A percentile compares a stretch with the other conserved stretches of the same genome.
phyloP scores from a whole-genome alignment of 257 asterid genomes.

The Lantana camara region DNA sequence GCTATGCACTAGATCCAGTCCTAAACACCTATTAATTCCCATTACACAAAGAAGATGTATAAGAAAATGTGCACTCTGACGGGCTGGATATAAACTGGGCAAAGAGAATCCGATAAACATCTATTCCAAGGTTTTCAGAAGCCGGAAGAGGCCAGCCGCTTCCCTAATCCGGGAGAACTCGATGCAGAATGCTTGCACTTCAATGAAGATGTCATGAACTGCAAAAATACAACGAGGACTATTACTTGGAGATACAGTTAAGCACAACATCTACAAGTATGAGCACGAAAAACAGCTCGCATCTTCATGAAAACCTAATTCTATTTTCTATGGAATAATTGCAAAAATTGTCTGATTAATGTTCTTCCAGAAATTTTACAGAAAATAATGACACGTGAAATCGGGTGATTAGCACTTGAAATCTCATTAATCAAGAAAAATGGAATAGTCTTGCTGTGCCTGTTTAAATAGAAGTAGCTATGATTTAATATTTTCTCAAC shows the following conservation, averaged over 20 bases:
- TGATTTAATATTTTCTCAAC: not conserved
- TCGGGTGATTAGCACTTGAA: not conserved
- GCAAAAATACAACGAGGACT: slow-evolving; percentile 36
- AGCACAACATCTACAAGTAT: no score
- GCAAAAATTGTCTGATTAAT: no score
- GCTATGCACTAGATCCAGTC: slow-evolving; percentile 14
- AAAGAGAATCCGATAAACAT: not conserved
- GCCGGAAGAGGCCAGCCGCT: slow-evolving; percentile 91
- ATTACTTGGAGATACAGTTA: not conserved
- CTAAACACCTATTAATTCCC: slow-evolving; percentile 3
- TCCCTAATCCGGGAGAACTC: slow-evolving; percentile 96
- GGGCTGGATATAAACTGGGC: not conserved
- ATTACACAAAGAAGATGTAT: not conserved
- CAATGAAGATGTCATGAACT: slow-evolving; percentile 93
- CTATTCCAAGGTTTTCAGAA: slow-evolving; percentile 81
- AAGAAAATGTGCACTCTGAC: slow-evolving; percentile 10
- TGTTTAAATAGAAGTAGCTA: not conserved
- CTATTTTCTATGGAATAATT: no score
- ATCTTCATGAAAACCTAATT: not conserved
- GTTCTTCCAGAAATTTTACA: no score
- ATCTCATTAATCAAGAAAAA: not conserved
- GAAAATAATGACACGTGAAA: no score
- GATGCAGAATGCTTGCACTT: slow-evolving; percentile 97
- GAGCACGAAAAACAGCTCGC: no score
- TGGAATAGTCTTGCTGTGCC: not conserved